Evolutionary conservation across 1,284 basidiomycete species (phyloP).

Genomic region (Ustilago tritici): DNA sequence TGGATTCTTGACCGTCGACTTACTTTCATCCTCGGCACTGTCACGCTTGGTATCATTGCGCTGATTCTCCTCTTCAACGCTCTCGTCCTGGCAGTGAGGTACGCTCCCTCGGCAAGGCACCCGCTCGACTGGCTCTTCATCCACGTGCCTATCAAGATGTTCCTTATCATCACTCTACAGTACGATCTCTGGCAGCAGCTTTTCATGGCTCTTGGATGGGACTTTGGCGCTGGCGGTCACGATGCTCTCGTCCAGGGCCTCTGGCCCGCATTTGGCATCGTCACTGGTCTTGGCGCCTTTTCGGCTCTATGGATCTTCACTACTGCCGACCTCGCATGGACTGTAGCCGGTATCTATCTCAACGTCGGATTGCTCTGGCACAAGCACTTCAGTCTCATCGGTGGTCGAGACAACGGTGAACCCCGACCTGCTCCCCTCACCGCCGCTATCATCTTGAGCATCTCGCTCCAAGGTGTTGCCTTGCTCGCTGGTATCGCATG

Average conservation of each 20-base stretch:
- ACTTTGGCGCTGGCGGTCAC: conserved; percentile 54
- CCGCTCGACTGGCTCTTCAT: conserved; percentile 73
- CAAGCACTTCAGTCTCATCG: conserved; percentile 47
- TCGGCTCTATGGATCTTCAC: conserved; percentile 64
- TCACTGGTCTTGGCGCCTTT: conserved; percentile 49
- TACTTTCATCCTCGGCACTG: conserved; percentile 56
- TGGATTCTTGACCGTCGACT: conserved; percentile 74
- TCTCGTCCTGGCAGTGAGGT: conserved; percentile 52
- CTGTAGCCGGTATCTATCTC: conserved; percentile 56
- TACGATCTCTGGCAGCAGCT: conserved; percentile 72
- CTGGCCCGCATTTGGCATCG: conserved; percentile 60
- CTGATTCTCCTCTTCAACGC: conserved; percentile 58
- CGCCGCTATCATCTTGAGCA: conserved; percentile 56
- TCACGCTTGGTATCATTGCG: conserved; percentile 48
- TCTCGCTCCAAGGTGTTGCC: conserved; percentile 50
- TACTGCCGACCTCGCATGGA: conserved; percentile 58
- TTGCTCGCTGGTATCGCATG: conserved; percentile 53
- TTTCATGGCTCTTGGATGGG: conserved; percentile 72
- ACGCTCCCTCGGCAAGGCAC: conserved; percentile 68
- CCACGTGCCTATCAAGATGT: conserved; percentile 72
- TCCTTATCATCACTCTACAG: conserved; percentile 72
- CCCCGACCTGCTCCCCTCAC: conserved; percentile 53
- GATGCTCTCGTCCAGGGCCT: conserved; percentile 42
- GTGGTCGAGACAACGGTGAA: conserved; percentile 41
- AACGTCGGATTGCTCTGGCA: conserved; percentile 58